phyloP scores from a whole-genome alignment of 768 basidiomycete genomes.

The Boletus rubroflammeus region DNA sequence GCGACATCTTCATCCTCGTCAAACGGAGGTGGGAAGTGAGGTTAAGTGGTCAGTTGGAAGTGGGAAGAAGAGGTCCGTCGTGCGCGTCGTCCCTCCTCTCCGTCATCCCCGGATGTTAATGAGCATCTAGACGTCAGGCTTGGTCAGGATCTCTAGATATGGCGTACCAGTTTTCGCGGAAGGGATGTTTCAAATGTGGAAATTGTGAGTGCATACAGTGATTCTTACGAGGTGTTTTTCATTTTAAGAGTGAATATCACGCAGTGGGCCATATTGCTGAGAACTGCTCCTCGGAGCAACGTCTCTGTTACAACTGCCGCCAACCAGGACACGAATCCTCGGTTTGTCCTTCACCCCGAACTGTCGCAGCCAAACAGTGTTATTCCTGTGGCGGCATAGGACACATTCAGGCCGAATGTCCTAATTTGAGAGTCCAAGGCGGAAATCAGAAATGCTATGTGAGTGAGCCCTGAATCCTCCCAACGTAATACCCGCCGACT shows the following conservation, averaged over 20 bases:
- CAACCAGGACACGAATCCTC: conserved; percentile 93
- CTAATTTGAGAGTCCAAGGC: conserved; percentile 68
- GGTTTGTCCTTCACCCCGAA: conserved; percentile 80
- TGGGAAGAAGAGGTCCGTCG: conserved; percentile 64
- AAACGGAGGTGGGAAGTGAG: conserved; percentile 65
- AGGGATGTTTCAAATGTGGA: conserved; percentile 92
- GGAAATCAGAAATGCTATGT: conserved; percentile 83
- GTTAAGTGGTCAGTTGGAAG: conserved; percentile 66
- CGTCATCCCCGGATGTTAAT: conserved; percentile 16
- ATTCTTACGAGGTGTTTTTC: conserved; percentile 7
- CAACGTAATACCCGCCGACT: conserved; percentile 2
- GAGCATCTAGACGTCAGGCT: conserved; percentile 37
- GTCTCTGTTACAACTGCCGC: conserved; percentile 92
- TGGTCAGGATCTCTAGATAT: conserved; percentile 47
- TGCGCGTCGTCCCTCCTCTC: neutral
- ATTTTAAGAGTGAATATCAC: conserved; percentile 13
- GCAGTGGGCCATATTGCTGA: conserved; percentile 92
- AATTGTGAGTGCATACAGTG: conserved; percentile 57
- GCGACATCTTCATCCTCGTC: conserved; percentile 50
- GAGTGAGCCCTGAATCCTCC: conserved; percentile 27
- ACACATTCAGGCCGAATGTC: conserved; percentile 85
- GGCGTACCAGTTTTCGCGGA: conserved; percentile 82
- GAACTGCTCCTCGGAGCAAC: conserved; percentile 83
- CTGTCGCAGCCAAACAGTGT: conserved; percentile 83
- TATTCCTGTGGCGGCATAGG: conserved; percentile 93